Evolutionary conservation across 192 early-diverging fungal genomes (phyloP), one percentile per base, ranked within the genome.

Genomic region (Mortierella antarctica): DNA sequence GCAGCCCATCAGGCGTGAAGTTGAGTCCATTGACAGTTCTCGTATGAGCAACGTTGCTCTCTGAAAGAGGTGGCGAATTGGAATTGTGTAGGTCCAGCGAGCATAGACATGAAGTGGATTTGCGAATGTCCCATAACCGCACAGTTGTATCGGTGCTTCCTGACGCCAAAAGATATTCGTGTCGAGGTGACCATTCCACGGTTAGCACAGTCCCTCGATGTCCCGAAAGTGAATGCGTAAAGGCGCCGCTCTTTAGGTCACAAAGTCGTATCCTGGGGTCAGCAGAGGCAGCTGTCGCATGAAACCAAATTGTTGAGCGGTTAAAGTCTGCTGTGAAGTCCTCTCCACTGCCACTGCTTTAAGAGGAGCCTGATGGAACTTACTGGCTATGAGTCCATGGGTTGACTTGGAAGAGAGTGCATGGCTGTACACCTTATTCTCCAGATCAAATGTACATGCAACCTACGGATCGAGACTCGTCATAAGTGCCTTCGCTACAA

Each of bases 111-210:
- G 94, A 71, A 17, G 87, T 74, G 8, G 94, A 88, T 62, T 89
- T 91, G 46, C 96, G 89, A 42, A 96, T 90, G 79, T 98, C 96
- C 96, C 96, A 98, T 52, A 96, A 70, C 13, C 89, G 84, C 5
- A 94, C 74, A 4, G 86, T 89, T 20, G 89, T 88, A 67, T 95
- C 94, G 6, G 72, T 78, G 46, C 90, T 90, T 60, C 93, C 95
- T 31, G 95, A 90, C 5, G 89, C 95, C 15, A 98, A 73, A 39
- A 89, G 57, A 75, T 84, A 90, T 58, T 95, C 92, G 54, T 92
- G 82, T 23, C 68, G 51, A 23, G 93, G 92, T 12, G 94, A 96
- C 96, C 96, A 98, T 18, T 86, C 75, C 3, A 93, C 82, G 2
- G 87, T 77, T 41, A 88, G 73, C 5, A 91, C 84, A 4, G 87